Evolutionary conservation across 495 filamentous ascomycete species (phyloP), one percentile per base, ranked within the genome.

Genomic region (Penicillium robsamsonii): DNA sequence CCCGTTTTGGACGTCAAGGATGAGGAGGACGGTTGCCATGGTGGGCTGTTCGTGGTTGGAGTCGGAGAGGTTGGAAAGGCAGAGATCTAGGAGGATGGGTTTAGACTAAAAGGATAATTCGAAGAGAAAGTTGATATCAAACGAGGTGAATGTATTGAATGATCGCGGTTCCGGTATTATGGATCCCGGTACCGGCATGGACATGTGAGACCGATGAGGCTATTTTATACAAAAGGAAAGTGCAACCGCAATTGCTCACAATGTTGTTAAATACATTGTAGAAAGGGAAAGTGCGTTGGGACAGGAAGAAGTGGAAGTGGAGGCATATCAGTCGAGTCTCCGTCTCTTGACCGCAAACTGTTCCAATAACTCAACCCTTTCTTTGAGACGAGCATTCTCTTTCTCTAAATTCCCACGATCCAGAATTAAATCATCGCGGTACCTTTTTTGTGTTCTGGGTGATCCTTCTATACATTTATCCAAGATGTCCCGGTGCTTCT

Each of bases 1-100:
- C 30, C 65, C 69, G 27, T 57, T 69, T 55, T 75, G 68, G 58
- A 73, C 33, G 54, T 76, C 74, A 38, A 76, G 66, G 42, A 75
- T 56, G 24, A 76, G 57, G 3, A 76, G 61, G 4, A 69, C 70
- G 38, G 59, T 62, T 5, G 43, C 46, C 71, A 74, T 75, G 18
- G 9, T 54, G 44, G 24, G 4, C 15, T 30, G 25, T 44, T 44
- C 10, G 48, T 20, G 22, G 18, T 9, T 8, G 18, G 3, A 31
- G 24, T 25, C 38, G 11, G 38, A n/a, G 25, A 4, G 1, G 25
- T 15, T 38, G 15, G n/a, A 37, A n/a, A 2, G 6, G 6, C 8
- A 17, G 29, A 46, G 15, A 11, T 46, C 0, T n/a, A 22, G 0
- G 24, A 24, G 17, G 33, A 9, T 31, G 15, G 20, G 12, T 24